Evolutionary conservation across 768 basidiomycete species (phyloP), one percentile per base, ranked within the genome.

Genomic region (Candolleomyces aberdarensis): DNA sequence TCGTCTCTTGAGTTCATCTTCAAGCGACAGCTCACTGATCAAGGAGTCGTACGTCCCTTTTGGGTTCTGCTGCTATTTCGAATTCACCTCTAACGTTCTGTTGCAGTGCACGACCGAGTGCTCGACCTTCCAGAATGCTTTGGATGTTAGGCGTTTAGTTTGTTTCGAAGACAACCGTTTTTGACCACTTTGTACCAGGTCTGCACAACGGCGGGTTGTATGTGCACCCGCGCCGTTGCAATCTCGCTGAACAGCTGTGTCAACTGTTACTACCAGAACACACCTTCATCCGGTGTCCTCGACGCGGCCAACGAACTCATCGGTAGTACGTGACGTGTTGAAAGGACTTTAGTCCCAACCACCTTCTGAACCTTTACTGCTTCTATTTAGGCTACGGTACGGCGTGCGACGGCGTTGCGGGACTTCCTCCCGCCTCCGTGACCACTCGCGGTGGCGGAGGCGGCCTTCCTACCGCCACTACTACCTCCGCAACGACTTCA

Each of bases 191-290:
- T 53, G 58, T 14, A 17, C 32, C 55, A 75, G 74, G 62, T 56
- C 20, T 75, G 74, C 55, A 56, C 20, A n/a, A 64, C 58, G 2
- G 60, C 56, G 14, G 40, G 54, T 10, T 75, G 74, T 56, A 8
- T 73, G 2, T 75, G 74, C 36, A 69, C 68, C 3, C 32, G 62
- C 8, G 20, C 63, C 43, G 65, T 69, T 53, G 69, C 69, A 19
- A 52, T 32, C 1, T 46, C 61, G 17, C 63, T 77, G 8, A 67
- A 73, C 32, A 57, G 43, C 5, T 78, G 77, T 53, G 65, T 77
- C 31, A 69, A 73, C 48, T 78, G 75, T 53, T 57, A 70, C 5
- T 62, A 67, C 14, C 54, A 55, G 1, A 32, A 60, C 8, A 64
- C 59, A n/a, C 66, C 71, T 0, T 64, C 64, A 3, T 26, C 31